phyloP scores from a whole-genome alignment of 331 rosid species.

The Cydonia oblonga region DNA sequence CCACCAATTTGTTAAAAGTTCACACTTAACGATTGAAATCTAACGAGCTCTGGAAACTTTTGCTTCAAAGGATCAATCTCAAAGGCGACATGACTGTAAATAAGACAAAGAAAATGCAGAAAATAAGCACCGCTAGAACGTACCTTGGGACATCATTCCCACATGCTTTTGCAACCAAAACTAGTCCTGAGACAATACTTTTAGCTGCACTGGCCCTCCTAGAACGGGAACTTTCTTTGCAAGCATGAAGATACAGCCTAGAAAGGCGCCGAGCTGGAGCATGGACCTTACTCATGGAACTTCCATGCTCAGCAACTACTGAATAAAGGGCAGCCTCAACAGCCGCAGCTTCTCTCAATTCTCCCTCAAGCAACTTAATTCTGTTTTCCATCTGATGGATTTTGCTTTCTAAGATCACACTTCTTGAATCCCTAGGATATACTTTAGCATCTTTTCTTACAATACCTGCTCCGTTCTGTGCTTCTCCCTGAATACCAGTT shows the following conservation, averaged over 20 bases:
- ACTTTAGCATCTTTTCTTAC: slow-evolving; percentile 60
- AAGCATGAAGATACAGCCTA: slow-evolving; percentile 81
- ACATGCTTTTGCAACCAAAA: slow-evolving; percentile 88
- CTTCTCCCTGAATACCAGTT: slow-evolving; percentile 36
- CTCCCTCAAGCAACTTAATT: slow-evolving; percentile 84
- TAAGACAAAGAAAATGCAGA: slow-evolving; percentile 7
- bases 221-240: slow-evolving; percentile 45
- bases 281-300: slow-evolving; percentile 90
- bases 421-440: slow-evolving; percentile 62
- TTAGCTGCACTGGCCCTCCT: slow-evolving; percentile 76
- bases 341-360: slow-evolving; percentile 92
- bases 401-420: slow-evolving; percentile 48
- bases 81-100: neutral
- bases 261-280: slow-evolving; percentile 97
- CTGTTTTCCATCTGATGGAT: slow-evolving; percentile 61
- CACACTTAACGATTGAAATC: neutral
- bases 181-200: slow-evolving; percentile 87
- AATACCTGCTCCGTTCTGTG: slow-evolving; percentile 34
- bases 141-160: slow-evolving; percentile 99
- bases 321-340: slow-evolving; percentile 86
- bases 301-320: slow-evolving; percentile 92
- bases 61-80: neutral
- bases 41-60: neutral
- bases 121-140: neutral
- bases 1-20: neutral